Evolutionary conservation across 2,329 filamentous ascomycete species (phyloP).

Genomic region (Cladobotryum mycophilum): DNA sequence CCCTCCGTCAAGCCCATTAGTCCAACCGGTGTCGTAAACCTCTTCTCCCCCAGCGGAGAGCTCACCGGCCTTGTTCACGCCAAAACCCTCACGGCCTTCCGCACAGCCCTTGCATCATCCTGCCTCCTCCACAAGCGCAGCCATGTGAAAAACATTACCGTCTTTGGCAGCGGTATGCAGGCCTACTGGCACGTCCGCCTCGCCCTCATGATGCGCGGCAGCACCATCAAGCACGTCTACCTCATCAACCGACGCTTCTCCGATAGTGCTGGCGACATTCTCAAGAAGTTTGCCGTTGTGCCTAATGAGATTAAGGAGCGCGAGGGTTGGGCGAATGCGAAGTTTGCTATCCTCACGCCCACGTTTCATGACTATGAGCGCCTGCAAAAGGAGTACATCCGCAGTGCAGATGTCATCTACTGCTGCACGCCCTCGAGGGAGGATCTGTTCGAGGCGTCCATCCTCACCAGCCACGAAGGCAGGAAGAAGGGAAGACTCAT

Average conservation of each 20-base stretch:
- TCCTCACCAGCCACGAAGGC: constrained; percentile 66
- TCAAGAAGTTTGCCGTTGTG: constrained; percentile 43
- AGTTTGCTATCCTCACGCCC: constrained; percentile 64
- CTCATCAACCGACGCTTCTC: constrained; percentile 73
- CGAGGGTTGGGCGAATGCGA: constrained; percentile 58
- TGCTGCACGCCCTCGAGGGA: constrained; percentile 74
- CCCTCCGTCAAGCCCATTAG: constrained; percentile 30
- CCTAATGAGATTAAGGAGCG: constrained; percentile 38
- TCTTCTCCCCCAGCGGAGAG: constrained; percentile 57
- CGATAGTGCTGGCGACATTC: constrained; percentile 45
- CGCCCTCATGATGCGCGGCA: constrained; percentile 64
- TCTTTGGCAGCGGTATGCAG: constrained; percentile 85
- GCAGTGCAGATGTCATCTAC: constrained; percentile 73
- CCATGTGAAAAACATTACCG: constrained; percentile 66
- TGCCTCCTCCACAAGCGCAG: constrained; percentile 60
- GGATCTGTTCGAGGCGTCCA: constrained; percentile 67
- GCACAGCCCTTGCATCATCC: constrained; percentile 67
- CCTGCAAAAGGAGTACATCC: constrained; percentile 63
- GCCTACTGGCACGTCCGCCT: constrained; percentile 93
- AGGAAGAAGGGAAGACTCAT: constrained; percentile 65
- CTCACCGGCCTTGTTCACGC: constrained; percentile 66
- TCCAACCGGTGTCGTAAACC: constrained; percentile 61
- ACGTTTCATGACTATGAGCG: constrained; percentile 62
- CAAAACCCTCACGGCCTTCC: constrained; percentile 69
- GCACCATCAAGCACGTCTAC: constrained; percentile 70